Conservation (phyloP, 176 grass and related monocot species). For the Themeda triandra region DNA sequence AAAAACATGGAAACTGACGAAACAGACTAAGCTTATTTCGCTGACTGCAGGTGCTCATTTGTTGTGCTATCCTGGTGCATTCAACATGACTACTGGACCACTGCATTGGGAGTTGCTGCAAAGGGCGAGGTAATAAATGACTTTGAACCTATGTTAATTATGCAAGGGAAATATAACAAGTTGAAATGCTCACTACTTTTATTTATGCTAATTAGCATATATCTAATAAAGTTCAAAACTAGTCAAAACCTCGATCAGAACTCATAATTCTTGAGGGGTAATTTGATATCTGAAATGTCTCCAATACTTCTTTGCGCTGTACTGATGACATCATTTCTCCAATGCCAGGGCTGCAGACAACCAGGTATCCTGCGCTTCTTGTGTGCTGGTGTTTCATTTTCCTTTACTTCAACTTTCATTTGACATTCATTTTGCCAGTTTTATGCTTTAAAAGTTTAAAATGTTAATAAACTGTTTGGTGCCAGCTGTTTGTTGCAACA, state of each 20-base stretch:
- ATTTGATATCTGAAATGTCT: conserved; percentile 17
- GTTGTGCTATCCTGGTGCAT: conserved; percentile 95
- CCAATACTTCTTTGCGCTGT: background rate
- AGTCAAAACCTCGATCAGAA: too few species aligned
- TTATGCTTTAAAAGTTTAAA: background rate
- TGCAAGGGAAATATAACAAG: background rate
- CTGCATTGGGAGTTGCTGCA: conserved; percentile 97
- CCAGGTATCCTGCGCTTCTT: conserved; percentile 52
- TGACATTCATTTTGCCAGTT: background rate
- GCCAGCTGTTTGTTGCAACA: conserved; percentile 70
- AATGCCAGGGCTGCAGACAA: conserved; percentile 81
- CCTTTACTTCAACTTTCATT: background rate
- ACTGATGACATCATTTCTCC: conserved; percentile 28
- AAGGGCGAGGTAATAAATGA: conserved; percentile 71
- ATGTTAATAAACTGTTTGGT: conserved; percentile 14
- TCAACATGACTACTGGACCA: conserved; percentile 98
- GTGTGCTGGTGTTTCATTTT: background rate
- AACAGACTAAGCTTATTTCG: background rate
- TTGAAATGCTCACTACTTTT: background rate
- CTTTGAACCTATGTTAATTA: background rate
- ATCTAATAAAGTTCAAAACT: background rate
- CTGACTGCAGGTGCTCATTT: conserved; percentile 78
- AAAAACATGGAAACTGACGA: background rate
- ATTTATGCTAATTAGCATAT: background rate
- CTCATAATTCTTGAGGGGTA: background rate